Evolutionary conservation across 192 early-diverging fungal genomes (phyloP), one percentile per base, ranked within the genome.

Genomic region (Mortierella antarctica): DNA sequence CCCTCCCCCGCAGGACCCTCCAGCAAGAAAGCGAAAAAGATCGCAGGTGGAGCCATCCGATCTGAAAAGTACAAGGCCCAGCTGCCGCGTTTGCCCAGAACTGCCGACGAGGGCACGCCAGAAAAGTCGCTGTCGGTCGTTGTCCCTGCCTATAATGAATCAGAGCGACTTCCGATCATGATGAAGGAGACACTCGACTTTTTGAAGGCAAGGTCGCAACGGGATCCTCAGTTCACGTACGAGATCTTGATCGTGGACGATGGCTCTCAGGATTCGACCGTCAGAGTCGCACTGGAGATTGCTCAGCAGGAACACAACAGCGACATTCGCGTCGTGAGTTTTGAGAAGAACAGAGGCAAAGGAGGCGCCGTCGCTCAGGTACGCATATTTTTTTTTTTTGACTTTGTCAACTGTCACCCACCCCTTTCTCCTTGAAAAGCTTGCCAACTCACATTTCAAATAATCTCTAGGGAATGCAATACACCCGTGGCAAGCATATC

Each of bases 201-300:
- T 81, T 84, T 97, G 57, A 70, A 62, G 39, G 84, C 89, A 47
- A 73, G 77, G 20, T 70, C 82, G 41, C 18, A 64, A 15, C 64
- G 72, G 21, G 73, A 88, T 10, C 61, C 65, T 1, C 46, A 56
- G 17, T 93, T 94, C 58, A 82, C 85, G 3, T 98, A 91, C 67
- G 97, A 99, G 82, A 87, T 99, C 70, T 84, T 99, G 42, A 82
- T 99, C 31, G 93, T 99, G 47, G 96, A 99, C 79, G 97, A 99
- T 82, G 97, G 95, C 13, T 94, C 93, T 78, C 83, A 74, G 42
- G 97, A 99, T 82, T 75, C 75, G 31, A 99, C 96, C 4, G 71
- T 89, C 0, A 74, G 89, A 17, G 84, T 92, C 15, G 93, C 95
- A 0, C 74, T 92, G 14, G 81, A 91, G 17, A 87, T 89, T 85